Percentiles rank a stretch among this genome's conserved stretches.
These are phyloP conservation scores for Pyrus pyrifolia DNA, from an alignment of 306 rosid species.

Conservation along the genomic window DNA sequence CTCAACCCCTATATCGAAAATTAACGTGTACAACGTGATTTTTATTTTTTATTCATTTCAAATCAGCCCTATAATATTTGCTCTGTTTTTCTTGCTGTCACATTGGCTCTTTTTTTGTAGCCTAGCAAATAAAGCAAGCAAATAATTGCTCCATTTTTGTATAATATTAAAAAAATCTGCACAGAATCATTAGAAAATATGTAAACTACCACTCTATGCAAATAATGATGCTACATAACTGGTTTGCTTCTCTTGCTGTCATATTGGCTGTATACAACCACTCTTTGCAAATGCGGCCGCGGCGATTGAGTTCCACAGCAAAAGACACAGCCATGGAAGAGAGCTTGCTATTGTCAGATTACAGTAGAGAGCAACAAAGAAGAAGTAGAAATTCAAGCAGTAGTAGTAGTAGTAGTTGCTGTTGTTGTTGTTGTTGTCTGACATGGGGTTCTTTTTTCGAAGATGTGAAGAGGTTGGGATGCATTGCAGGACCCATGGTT, in stretches of 20 bases:
- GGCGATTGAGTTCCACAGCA: neutral
- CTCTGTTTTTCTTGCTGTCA: neutral
- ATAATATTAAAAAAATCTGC: no score
- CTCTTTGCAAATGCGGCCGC: neutral
- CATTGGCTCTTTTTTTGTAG: no score
- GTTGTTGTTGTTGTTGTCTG: neutral
- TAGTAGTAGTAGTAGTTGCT: no score
- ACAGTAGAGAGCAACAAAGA: neutral
- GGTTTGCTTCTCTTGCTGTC: neutral
- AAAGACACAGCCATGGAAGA: neutral
- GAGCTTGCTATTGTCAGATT: neutral
- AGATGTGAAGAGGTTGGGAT: constrained; percentile 40
- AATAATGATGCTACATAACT: no score
- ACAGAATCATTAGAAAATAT: no score
- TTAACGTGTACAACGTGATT: neutral
- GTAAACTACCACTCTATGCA: no score
- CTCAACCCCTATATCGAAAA: neutral
- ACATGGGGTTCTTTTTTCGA: constrained; percentile 14
- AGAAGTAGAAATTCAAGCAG: neutral
- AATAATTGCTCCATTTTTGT: no score
- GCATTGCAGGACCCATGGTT: constrained; percentile 44
- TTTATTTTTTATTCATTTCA: neutral
- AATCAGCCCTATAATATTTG: neutral
- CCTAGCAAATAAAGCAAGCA: no score
- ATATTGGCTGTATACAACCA: neutral